Base-by-base conservation (phyloP, 108 stramenopile species). In the Pseudonitzschia pungens region DNA sequence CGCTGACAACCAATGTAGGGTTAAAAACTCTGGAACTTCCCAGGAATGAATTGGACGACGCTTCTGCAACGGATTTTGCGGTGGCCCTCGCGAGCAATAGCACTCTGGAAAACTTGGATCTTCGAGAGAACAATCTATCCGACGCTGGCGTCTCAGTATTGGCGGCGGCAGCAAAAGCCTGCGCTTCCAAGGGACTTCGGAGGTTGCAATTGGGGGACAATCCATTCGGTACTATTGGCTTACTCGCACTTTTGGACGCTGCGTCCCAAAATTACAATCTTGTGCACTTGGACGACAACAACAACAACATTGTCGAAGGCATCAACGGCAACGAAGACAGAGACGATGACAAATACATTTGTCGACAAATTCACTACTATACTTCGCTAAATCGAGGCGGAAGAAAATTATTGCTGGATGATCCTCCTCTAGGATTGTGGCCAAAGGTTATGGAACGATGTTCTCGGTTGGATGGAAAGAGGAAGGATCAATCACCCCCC, bases 381-480 rank as follows among this genome's bases (percentile, higher is more conserved):
- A 65, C 63, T 0, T 51, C 63, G 0, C 50, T 73, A 15, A 73
- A 73, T 22, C 40, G 43, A 21, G 72, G 50, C 16, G 72, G 72
- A 36, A 65, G 72, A 44, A 45, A 50, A 31, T 44, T 65, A 4
- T 36, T 73, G 22, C 52, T 65, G 42, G 45, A 65, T 2, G 24
- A 65, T 2, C 62, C 50, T 41, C 72, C 72, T 20, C 62, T 73
- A 9, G 32, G 59, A 16, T 26, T 73, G 15, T 73, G 72, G 72
- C 64, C 72, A 5, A 0, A 51, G 15, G 72, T 54, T 4, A 22
- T 73, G 27, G 72, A 51, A 21, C 16, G 63, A 33, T 24, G 42
- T 3, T 65, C 53, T 51, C 45, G 21, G 29, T 12, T 72, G 14
- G 71, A 72, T 21, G 53, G 53, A 2, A 24, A 54, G n/a, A n/a